Evolutionary conservation across 164 flowering plant genomes (phyloP), one percentile per base, ranked within the genome.

Genomic region (Euptelea pleiosperma): DNA sequence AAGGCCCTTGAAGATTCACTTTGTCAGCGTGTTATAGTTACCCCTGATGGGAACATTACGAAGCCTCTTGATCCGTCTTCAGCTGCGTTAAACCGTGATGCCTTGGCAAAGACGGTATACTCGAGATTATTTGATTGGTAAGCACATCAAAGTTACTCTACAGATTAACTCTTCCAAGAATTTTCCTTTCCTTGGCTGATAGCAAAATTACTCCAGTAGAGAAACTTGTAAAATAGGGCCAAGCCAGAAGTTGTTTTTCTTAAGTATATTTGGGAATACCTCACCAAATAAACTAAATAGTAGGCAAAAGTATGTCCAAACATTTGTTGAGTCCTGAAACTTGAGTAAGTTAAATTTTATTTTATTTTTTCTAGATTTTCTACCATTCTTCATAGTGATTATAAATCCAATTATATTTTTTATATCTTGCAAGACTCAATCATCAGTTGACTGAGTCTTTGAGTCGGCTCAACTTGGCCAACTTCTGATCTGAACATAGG

Each of bases 61-160:
- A 86, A 84, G 50, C 77, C 68, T 47, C 83, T 86, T 15, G 92
- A 86, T 64, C 92, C 96, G 19, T 79, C 67, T 35, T 62, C 76
- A 48, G 96, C 96, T 31, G 77, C 76, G 34, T 51, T 72, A 21
- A 88, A 73, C 62, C 74, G 96, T 44, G 96, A 88, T 68, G 91
- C 86, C 49, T 69, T 88, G 54, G 90, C 96, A 37, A 88, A 88
- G 66, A 83, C 88, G 22, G 66, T 86, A 9, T 88, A 88, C 63
- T 86, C 96, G 30, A 78, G 86, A 56, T 68, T 88, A 43, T 88
- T 88, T 73, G 96, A 88, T 61, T 88, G 96, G 96, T 86, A 67
- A 71, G 77, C 7, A 56, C 62, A 50, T 24, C 18, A 18, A 10
- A 30, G 9, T 4, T 43, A 35, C 10, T 35, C 19, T n/a, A 8